Base-by-base conservation (phyloP, 2,329 filamentous ascomycete genomes). In the Thelonectria rubi region DNA sequence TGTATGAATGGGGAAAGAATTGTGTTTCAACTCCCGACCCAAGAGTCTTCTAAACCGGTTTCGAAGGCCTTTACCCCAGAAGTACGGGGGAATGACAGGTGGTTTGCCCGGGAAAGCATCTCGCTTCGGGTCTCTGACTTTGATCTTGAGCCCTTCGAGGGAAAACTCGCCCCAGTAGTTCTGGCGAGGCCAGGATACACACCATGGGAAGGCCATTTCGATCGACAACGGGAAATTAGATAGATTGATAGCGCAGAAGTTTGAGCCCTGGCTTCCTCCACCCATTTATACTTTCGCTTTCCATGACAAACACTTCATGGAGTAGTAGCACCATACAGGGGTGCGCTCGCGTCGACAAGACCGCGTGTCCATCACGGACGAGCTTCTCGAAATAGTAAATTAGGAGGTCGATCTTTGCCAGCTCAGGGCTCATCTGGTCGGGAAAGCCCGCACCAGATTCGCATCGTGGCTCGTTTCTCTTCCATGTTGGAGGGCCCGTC, bases 131-230 rank as follows among this genome's bases (percentile, higher is more conserved):
- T 50, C 17, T 48, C 55, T 68, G 60, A 60, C 63, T 49, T 69
- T 66, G 30, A 69, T 60, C 46, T 69, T 69, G 59, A 69, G 54
- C 58, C 59, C 67, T 5, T 54, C 63, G 52, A 69, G 67, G 53
- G 67, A 63, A 65, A 69, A 68, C 55, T 69, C 67, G 40, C 51
- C 47, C 67, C 67, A 69, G 54, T 69, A 68, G 56, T 47, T 57
- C 45, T 65, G 57, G 40, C 56, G 62, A 61, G 63, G 65, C 67
- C 58, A 63, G 65, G 65, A 49, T 55, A 66, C 40, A 53, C 67
- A 69, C 47, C 26, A 65, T 20, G 56, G 65, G 49, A 42, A 45
- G 11, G 58, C 58, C 67, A 69, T 69, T 69, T 60, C 51, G 67
- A 69, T 69, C 67, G 63, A 51, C 67, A 59, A 58, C 39, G 55